Evolutionary conservation across 2,329 filamentous ascomycete species (phyloP).

Genomic region (Fonsecaea monophora): DNA sequence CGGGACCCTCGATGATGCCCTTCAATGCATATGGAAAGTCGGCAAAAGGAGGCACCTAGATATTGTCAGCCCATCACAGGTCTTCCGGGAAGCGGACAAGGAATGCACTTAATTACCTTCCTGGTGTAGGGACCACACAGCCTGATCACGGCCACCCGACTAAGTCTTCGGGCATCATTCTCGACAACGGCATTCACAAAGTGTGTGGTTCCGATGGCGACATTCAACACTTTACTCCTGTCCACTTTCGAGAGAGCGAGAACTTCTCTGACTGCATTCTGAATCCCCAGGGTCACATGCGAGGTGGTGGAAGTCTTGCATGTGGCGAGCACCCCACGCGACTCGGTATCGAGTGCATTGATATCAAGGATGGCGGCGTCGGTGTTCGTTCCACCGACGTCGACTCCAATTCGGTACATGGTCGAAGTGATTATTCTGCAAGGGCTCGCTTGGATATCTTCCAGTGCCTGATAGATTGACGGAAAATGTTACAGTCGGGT

Average conservation of each 20-base stretch:
- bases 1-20: conserved; percentile 52
- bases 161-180: conserved; percentile 52
- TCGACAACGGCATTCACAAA: conserved; percentile 60
- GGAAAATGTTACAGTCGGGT: background rate
- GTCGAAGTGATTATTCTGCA: background rate
- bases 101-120: conserved; percentile 42
- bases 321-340: conserved; percentile 55
- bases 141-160: conserved; percentile 55
- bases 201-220: conserved; percentile 60
- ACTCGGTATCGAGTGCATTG: conserved; percentile 45
- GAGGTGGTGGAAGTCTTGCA: conserved; percentile 59
- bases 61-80: conserved; percentile 13
- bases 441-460: conserved; percentile 10
- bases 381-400: conserved; percentile 50
- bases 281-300: conserved; percentile 60
- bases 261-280: conserved; percentile 54
- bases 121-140: conserved; percentile 56
- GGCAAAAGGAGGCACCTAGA: conserved; percentile 53
- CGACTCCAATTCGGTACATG: conserved; percentile 54
- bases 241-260: conserved; percentile 50
- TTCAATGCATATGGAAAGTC: conserved; percentile 54
- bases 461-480: background rate
- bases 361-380: conserved; percentile 57
- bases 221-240: conserved; percentile 51
- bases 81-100: conserved; percentile 3